phyloP scores from a whole-genome alignment of 495 filamentous ascomycete genomes.

The Rusavskia elegans region DNA sequence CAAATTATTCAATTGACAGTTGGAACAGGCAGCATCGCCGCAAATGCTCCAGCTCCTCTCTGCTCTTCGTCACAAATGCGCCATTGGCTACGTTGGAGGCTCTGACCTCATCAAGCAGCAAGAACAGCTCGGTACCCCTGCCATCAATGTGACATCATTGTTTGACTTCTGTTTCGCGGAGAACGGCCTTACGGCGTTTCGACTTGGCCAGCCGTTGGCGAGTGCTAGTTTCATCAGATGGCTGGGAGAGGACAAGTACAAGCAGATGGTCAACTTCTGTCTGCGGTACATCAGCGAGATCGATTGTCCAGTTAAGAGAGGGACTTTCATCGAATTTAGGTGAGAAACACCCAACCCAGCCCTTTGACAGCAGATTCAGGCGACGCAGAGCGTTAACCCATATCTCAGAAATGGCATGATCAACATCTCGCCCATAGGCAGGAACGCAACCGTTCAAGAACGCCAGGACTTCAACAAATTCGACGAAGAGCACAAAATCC shows the following conservation, averaged over 20 bases:
- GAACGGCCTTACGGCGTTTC: slow-evolving; percentile 87
- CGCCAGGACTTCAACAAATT: slow-evolving; percentile 63
- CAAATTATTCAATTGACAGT: slow-evolving; percentile 8
- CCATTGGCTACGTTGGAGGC: slow-evolving; percentile 82
- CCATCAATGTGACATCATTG: slow-evolving; percentile 51
- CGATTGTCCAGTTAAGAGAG: slow-evolving; percentile 72
- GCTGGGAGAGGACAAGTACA: slow-evolving; percentile 86
- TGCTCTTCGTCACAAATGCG: slow-evolving; percentile 67
- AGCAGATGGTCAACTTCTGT: slow-evolving; percentile 70
- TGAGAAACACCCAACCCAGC: background rate
- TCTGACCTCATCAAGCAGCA: slow-evolving; percentile 86
- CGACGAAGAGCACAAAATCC: slow-evolving; percentile 59
- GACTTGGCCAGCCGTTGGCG: slow-evolving; percentile 53
- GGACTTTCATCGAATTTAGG: slow-evolving; percentile 92
- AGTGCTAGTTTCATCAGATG: slow-evolving; percentile 76
- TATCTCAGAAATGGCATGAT: slow-evolving; percentile 67
- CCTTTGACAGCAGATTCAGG: no score
- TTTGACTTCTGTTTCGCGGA: slow-evolving; percentile 97
- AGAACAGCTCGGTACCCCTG: slow-evolving; percentile 65
- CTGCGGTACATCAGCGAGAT: slow-evolving; percentile 83
- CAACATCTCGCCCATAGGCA: slow-evolving; percentile 82
- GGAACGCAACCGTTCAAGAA: slow-evolving; percentile 72
- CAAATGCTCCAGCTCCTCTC: slow-evolving; percentile 74
- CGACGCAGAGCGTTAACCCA: no score
- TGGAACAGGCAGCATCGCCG: slow-evolving; percentile 41